These are phyloP conservation scores for Noccaea bulbosa DNA, from an alignment of 345 rosid species.

Conservation along the genomic window DNA sequence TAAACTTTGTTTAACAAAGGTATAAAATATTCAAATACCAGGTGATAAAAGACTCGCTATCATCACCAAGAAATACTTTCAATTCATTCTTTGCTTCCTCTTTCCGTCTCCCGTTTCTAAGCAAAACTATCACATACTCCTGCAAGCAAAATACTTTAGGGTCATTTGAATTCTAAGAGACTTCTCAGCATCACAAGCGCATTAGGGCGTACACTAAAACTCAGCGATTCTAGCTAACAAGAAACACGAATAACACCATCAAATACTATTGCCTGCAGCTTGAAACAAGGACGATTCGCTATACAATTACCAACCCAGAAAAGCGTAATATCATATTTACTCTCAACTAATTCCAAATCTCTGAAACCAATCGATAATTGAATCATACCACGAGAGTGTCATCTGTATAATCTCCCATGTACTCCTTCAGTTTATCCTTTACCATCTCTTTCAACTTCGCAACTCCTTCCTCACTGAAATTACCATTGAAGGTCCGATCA, in stretches of 20 bases:
- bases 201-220: not conserved
- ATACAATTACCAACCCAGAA: not conserved
- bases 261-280: not conserved
- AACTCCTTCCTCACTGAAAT: slow-evolving; percentile 79
- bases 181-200: slow-evolving; percentile 14
- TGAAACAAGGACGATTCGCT: not conserved
- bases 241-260: slow-evolving; percentile 4
- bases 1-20: slow-evolving; percentile 4
- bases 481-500: slow-evolving; percentile 71
- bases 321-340: not conserved
- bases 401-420: slow-evolving; percentile 97
- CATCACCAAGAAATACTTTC: slow-evolving; percentile 89
- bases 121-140: slow-evolving; percentile 91
- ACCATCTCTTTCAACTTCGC: slow-evolving; percentile 69
- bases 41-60: slow-evolving; percentile 78
- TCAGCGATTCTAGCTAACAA: slow-evolving; percentile 16
- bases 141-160: slow-evolving; percentile 45
- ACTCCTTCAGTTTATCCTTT: slow-evolving; percentile 84
- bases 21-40: slow-evolving; percentile 55
- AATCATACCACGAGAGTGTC: slow-evolving; percentile 85
- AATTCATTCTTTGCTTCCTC: slow-evolving; percentile 87
- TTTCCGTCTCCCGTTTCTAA: slow-evolving; percentile 84
- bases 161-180: slow-evolving; percentile 16
- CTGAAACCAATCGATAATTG: not conserved
- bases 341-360: not conserved